phyloP scores from a whole-genome alignment of 768 basidiomycete genomes.

The Panaeolus papilionaceus region DNA sequence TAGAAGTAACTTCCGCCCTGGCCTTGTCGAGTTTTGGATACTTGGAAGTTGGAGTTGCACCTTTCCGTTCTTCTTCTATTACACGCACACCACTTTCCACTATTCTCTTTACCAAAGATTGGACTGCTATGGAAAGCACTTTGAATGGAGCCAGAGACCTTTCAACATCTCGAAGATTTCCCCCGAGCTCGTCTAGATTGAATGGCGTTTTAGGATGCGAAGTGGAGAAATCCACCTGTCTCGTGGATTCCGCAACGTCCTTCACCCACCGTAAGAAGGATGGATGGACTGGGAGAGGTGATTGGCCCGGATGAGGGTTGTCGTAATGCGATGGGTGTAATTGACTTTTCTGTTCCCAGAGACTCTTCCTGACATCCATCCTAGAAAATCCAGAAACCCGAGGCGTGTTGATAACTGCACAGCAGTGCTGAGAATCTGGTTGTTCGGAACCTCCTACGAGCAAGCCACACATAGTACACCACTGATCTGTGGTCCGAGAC shows the following conservation, averaged over 20 bases:
- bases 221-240: not conserved
- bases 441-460: not conserved
- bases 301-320: too few relatives aligned
- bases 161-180: conserved; percentile 36
- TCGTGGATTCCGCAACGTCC: not conserved
- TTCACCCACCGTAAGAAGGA: not conserved
- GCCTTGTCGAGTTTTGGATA: conserved; percentile 20
- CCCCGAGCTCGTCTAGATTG: conserved; percentile 37
- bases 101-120: conserved; percentile 2
- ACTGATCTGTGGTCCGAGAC: not conserved
- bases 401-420: not conserved
- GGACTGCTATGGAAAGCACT: not conserved
- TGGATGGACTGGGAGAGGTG: conserved; percentile 36
- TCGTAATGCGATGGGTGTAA: not conserved
- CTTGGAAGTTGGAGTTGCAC: conserved; percentile 5
- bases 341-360: not conserved
- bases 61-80: conserved; percentile 27
- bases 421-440: not conserved
- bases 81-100: conserved; percentile 8
- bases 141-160: conserved; percentile 46
- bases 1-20: not conserved
- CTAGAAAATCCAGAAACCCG: not conserved
- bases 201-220: not conserved
- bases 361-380: not conserved
- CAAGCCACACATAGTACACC: not conserved